Evolutionary conservation across 345 rosid species (phyloP), one percentile per base, ranked within the genome.

Genomic region (Boechera divaricarpa): DNA sequence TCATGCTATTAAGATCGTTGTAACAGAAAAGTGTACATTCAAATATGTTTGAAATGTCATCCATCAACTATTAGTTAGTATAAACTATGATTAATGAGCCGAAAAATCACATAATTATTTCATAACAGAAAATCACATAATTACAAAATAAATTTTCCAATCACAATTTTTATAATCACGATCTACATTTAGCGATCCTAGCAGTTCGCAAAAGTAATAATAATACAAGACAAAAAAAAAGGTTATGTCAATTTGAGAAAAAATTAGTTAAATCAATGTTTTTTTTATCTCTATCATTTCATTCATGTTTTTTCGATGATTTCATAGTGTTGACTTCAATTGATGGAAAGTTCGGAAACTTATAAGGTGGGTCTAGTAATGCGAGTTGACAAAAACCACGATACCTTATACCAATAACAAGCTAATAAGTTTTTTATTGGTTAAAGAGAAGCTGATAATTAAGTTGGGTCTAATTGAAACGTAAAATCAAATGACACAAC

Each of bases 401-500:
- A 44, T 3, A 44, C 54, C n/a, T 32, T 44, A 55, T 11, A 39
- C 39, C 41, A 57, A 61, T 69, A n/a, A 77, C 58, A 32, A 54
- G 70, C 2, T 55, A 45, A 24, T 33, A 2, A 62, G 68, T 38
- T 2, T 49, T 41, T 39, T 7, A n/a, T 67, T 49, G 52, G 57
- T 47, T 33, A 33, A 32, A 51, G 57, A 52, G 49, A 60, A 69
- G 10, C 29, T 42, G 21, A 62, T 69, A 31, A 70, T 54, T 62
- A 39, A 41, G 58, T 63, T 70, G 36, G 28, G 59, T 55, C 36
- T 70, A 56, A 63, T 63, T 21, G 76, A 77, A 62, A 55, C 70
- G 70, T 62, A 62, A 69, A 69, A 77, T 77, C 70, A 63, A 62
- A 69, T 77, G 80, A 77, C 71, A 70, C 5, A 53, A 24, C 56